Evolutionary conservation across 169 alveolate species (phyloP).

Genomic region (Babesia caballi): DNA sequence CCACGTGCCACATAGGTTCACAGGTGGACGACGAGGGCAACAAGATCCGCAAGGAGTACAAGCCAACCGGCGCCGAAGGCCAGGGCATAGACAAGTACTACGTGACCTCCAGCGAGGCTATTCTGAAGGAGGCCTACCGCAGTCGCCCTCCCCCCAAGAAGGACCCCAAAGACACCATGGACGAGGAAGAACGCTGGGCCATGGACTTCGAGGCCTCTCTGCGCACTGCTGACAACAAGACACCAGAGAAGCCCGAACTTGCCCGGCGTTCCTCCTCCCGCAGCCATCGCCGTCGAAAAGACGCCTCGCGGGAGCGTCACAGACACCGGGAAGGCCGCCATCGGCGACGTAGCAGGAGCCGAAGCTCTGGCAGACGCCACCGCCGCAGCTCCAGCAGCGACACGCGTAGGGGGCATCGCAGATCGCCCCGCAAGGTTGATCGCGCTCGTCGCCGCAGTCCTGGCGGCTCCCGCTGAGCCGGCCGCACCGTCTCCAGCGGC

Average conservation of each 20-base stretch:
- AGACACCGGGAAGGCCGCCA: slow-evolving; percentile 14
- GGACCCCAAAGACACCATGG: slow-evolving; percentile 51
- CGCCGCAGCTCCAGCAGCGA: slow-evolving; percentile 7
- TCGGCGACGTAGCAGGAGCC: slow-evolving; percentile 28
- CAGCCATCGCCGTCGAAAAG: neutral
- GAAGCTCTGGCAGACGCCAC: slow-evolving; percentile 5
- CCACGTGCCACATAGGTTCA: neutral
- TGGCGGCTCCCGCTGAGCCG: no score
- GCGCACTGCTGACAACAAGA: neutral
- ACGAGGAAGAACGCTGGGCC: slow-evolving; percentile 79
- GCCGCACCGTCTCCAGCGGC: no score
- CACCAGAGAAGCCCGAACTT: neutral
- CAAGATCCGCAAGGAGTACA: slow-evolving; percentile 67
- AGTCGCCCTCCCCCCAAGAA: slow-evolving; percentile 2
- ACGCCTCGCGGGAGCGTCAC: neutral
- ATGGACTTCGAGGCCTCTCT: slow-evolving; percentile 71
- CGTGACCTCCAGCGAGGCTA: slow-evolving; percentile 73
- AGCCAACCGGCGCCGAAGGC: slow-evolving; percentile 86
- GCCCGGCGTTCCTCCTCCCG: neutral
- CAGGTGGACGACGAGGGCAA: slow-evolving; percentile 63
- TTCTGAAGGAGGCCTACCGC: slow-evolving; percentile 48
- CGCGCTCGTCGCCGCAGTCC: no score
- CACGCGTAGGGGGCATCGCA: no score
- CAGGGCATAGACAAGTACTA: slow-evolving; percentile 76
- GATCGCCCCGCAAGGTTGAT: no score